Base-by-base conservation (phyloP, 2,329 filamentous ascomycete species). In the Capronia epimyces region DNA sequence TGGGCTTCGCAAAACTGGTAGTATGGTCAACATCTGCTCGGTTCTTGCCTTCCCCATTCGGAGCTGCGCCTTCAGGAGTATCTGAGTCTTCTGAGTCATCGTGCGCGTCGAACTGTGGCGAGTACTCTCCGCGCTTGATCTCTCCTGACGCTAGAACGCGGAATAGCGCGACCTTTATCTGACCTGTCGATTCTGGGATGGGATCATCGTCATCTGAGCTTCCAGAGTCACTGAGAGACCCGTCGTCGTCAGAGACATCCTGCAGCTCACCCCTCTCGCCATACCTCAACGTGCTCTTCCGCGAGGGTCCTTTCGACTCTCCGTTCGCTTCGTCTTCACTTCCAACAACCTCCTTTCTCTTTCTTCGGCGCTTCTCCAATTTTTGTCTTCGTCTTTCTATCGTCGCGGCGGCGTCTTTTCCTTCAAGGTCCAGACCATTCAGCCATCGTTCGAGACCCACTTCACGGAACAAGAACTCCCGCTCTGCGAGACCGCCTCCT, bases 111-210 rank as follows among this genome's bases (percentile, higher is more conserved):
- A 97, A 97, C 64, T 97, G 93, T 10, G 93, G 93, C 1, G 90
- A 95, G 69, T 97, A 98, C 70, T 98, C 93, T 57, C 93, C 93
- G 65, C 90, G 88, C 72, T 96, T 97, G 66, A 98, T 95, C 68
- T 97, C 93, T 12, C 93, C 93, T 5, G 89, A 95, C 1, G 93
- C 93, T 40, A 97, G 76, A 7, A 98, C 93, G 22, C 93, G 83
- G 70, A 96, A 97, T 73, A 98, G 83, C 56, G 91, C 89, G 15
- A 98, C 89, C 71, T 97, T 97, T 74, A 98, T 98, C 71, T 98
- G 93, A 8, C 93, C 93, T 3, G 93, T 87, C 9, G 93, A 89
- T 74, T 97, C 93, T 10, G 91, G 89, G 52, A 82, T 76, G 1
- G 88, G 87, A 61, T 91, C 88, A 67, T 96, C 89, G 54, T 89